Evolutionary conservation across 164 flowering plant species (phyloP).

Genomic region (Pachysandra terminalis): DNA sequence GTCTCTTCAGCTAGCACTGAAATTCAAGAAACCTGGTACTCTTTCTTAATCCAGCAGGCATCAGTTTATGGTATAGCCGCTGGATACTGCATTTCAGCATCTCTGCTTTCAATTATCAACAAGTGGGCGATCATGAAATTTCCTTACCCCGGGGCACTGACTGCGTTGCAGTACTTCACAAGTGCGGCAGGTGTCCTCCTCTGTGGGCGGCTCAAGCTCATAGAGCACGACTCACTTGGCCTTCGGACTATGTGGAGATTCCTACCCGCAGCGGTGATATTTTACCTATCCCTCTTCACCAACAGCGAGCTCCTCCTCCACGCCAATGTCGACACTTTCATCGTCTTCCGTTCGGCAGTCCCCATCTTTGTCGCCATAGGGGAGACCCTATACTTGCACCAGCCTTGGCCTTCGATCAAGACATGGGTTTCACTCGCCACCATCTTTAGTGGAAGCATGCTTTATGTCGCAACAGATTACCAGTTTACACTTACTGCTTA

Average conservation of each 20-base stretch:
- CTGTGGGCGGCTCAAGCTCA: conserved; percentile 54
- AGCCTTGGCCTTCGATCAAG: conserved; percentile 89
- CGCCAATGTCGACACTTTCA: conserved; percentile 92
- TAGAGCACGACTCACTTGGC: conserved; percentile 70
- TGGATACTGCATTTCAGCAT: conserved; percentile 92
- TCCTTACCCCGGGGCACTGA: conserved; percentile 92
- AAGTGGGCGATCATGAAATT: conserved; percentile 99
- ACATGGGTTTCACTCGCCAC: conserved; percentile 84
- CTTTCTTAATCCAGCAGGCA: conserved; percentile 49
- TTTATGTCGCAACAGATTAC: conserved; percentile 86
- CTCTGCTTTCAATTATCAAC: conserved; percentile 89
- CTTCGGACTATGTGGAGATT: conserved; percentile 78
- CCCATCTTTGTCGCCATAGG: conserved; percentile 95
- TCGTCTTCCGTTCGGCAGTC: conserved; percentile 85
- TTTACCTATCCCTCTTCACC: conserved; percentile 92
- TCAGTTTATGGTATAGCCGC: conserved; percentile 88
- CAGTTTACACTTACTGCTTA: conserved; percentile 84
- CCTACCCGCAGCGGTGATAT: conserved; percentile 86
- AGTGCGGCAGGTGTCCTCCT: conserved; percentile 79
- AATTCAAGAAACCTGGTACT: conserved; percentile 37
- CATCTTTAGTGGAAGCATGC: conserved; percentile 86
- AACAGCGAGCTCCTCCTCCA: conserved; percentile 94
- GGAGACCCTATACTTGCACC: conserved; percentile 80
- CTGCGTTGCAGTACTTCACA: conserved; percentile 92
- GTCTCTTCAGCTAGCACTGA: conserved; percentile 21